Base-by-base conservation (phyloP, 495 filamentous ascomycete genomes). In the Chaetomium cochliodes region DNA sequence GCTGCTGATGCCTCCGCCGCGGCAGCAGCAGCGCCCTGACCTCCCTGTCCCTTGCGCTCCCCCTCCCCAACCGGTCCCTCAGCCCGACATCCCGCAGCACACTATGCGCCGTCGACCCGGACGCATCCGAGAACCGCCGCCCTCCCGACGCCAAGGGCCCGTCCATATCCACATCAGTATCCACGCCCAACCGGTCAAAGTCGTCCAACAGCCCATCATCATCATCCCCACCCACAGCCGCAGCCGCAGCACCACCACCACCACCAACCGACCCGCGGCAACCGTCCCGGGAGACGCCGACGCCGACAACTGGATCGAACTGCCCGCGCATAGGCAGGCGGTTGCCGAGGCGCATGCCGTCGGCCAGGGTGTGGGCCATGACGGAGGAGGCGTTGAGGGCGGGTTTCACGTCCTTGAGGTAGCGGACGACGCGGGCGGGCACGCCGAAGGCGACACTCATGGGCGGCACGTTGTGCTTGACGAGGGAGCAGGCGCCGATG, bases 401-500 rank as follows among this genome's bases (percentile, higher is more conserved):
- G 16, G 51, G 49, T 30, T 52, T 42, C 25, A 62, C 9, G 15
- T 65, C 39, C 28, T 47, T 55, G 15, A 69, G 62, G 13, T 44
- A 42, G 23, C 13, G 52, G 16, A 69, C 64, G 2, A 74, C 65
- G 25, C 67, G 65, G 15, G 68, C 73, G 1, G 73, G 73, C 12
- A 66, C 58, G 20, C 73, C 73, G 26, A 64, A 33, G 2, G 71
- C 73, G 59, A 75, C 37, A 15, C 53, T 65, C 41, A 63, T 49
- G 4, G 71, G 67, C 11, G 73, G 73, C 23, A 76, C 67, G 37
- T 71, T 61, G n/a, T 39, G 62, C 2, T 69, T 76, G 22, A 76
- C 67, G n/a, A 76, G 64, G 56, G 59, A 65, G 20, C 73, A 70
- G 33, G 74, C 74, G 12, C 73, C 73, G 41, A 76, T 76, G 28